phyloP scores from a whole-genome alignment of 192 early-diverging fungal genomes.

The Umbelopsis sp. region DNA sequence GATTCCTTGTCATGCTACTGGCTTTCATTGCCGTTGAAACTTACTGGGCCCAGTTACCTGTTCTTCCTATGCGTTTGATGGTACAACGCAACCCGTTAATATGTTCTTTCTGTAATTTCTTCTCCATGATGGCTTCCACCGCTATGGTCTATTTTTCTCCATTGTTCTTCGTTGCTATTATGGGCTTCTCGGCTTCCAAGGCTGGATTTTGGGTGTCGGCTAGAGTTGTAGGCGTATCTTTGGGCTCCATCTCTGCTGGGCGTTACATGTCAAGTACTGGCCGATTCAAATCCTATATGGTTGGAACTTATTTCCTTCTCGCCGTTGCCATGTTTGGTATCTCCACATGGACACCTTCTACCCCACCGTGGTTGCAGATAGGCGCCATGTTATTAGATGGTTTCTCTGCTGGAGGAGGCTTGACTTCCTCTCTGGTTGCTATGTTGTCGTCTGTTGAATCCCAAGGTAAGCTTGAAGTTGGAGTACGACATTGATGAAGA shows the following conservation, averaged over 20 bases:
- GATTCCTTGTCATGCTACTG: constrained; percentile 26
- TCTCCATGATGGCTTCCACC: constrained; percentile 35
- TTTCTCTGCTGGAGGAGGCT: constrained; percentile 52
- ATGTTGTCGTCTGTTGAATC: constrained; percentile 51
- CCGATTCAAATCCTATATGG: constrained; percentile 32
- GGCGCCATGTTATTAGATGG: constrained; percentile 46
- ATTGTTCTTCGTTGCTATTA: constrained; percentile 35
- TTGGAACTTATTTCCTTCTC: constrained; percentile 47
- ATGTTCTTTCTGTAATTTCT: constrained; percentile 47
- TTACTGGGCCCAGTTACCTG: constrained; percentile 55
- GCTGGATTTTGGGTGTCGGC: constrained; percentile 35
- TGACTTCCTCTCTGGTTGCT: constrained; percentile 51
- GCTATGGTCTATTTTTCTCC: constrained; percentile 34
- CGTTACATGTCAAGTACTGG: constrained; percentile 32
- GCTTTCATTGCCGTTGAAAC: constrained; percentile 50
- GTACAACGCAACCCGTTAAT: constrained; percentile 40
- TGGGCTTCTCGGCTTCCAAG: constrained; percentile 25
- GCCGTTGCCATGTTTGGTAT: constrained; percentile 55
- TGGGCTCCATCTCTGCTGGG: constrained; percentile 27
- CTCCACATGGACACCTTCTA: constrained; percentile 53
- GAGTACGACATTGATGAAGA: neutral
- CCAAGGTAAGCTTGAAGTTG: constrained; percentile 33
- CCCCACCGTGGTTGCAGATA: constrained; percentile 23
- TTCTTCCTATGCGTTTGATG: constrained; percentile 58
- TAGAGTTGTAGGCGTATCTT: constrained; percentile 24